phyloP scores from a whole-genome alignment of 192 early-diverging fungal species.

The Linnemannia schmuckeri region DNA sequence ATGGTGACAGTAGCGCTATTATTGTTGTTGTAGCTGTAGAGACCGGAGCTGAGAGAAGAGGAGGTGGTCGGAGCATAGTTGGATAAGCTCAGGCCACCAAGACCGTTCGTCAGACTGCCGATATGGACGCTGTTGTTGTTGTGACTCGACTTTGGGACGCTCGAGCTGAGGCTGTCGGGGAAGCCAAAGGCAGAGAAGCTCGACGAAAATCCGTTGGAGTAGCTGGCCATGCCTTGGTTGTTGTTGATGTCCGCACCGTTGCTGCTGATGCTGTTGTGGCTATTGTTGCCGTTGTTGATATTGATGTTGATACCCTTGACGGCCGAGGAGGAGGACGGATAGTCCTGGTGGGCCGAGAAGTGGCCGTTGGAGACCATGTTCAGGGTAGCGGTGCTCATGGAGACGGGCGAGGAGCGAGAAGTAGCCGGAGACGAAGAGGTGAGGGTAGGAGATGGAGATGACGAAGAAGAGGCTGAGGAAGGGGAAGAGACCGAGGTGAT shows the following conservation, averaged over 20 bases:
- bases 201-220: background rate
- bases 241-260: background rate
- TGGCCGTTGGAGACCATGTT: conserved; percentile 12
- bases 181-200: conserved; percentile 21
- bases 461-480: conserved; percentile 57
- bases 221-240: background rate
- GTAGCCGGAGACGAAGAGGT: conserved; percentile 46
- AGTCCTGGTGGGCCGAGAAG: conserved; percentile 23
- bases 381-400: conserved; percentile 44
- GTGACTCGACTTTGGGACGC: conserved; percentile 37
- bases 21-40: conserved; percentile 29
- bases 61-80: conserved; percentile 22
- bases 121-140: conserved; percentile 50
- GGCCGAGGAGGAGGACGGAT: conserved; percentile 13
- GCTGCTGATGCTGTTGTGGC: background rate
- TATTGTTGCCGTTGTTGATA: background rate
- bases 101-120: conserved; percentile 41
- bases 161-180: conserved; percentile 45
- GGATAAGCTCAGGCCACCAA: conserved; percentile 39
- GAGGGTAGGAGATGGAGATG: conserved; percentile 44
- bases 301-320: conserved; percentile 39
- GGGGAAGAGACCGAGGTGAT: conserved; percentile 62
- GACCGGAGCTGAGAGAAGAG: conserved; percentile 35
- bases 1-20: conserved; percentile 5
- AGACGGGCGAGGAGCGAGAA: conserved; percentile 48